Conservation (phyloP, 345 rosid genomes). For the Populus nigra region DNA sequence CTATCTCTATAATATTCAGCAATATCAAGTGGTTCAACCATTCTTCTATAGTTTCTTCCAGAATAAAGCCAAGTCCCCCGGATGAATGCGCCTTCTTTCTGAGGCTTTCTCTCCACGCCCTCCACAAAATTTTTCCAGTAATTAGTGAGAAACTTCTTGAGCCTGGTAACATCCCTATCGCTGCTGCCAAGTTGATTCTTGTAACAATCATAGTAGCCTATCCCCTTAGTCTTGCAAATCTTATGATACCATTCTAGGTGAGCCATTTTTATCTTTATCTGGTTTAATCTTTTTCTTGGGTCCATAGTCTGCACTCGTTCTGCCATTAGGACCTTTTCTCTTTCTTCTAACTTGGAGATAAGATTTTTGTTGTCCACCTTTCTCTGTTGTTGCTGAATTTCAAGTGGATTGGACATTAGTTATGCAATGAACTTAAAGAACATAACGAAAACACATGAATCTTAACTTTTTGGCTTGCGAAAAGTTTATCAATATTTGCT, state of each 20-base stretch:
- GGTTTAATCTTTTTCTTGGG: slow-evolving; percentile 36
- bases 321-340: slow-evolving; percentile 1
- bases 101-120: slow-evolving; percentile 52
- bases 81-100: slow-evolving; percentile 30
- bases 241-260: slow-evolving; percentile 64
- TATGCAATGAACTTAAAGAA: too few relatives aligned
- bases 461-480: too few relatives aligned
- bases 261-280: slow-evolving; percentile 40
- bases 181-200: slow-evolving; percentile 8
- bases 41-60: slow-evolving; percentile 55
- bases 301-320: slow-evolving; percentile 24
- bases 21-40: slow-evolving; percentile 74
- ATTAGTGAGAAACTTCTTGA: slow-evolving; percentile 25
- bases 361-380: neutral
- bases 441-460: too few relatives aligned
- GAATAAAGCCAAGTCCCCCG: slow-evolving; percentile 36
- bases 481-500: too few relatives aligned
- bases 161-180: neutral
- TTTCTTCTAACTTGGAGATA: too few relatives aligned
- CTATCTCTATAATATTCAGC: slow-evolving; percentile 49
- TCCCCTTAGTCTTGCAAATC: slow-evolving; percentile 12
- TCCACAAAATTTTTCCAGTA: slow-evolving; percentile 55
- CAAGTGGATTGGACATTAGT: neutral
- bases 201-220: slow-evolving; percentile 61
- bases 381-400: slow-evolving; percentile 24